These are phyloP conservation scores for Ustilago sp. DNA, from an alignment of 1,284 basidiomycete species.

Conservation along the genomic window DNA sequence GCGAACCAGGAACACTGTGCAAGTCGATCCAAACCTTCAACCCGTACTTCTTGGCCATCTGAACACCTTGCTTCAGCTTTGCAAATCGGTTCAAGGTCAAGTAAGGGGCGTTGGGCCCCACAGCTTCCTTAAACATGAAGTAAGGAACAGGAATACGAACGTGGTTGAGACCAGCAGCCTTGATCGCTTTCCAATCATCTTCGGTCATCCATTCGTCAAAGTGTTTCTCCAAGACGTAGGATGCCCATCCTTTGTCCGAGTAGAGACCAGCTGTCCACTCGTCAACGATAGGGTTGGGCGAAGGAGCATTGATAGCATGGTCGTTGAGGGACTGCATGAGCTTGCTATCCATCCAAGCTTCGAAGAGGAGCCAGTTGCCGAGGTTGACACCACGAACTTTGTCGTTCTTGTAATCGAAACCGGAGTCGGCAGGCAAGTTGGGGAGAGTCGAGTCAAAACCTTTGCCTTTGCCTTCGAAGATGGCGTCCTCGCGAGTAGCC, in stretches of 20 bases:
- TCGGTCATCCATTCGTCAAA: conserved; percentile 88
- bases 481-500: conserved; percentile 21
- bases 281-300: conserved; percentile 73
- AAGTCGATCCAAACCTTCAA: conserved; percentile 86
- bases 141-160: conserved; percentile 89
- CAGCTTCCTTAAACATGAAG: conserved; percentile 83
- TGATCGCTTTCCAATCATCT: conserved; percentile 78
- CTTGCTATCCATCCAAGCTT: conserved; percentile 63
- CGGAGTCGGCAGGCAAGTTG: conserved; percentile 48
- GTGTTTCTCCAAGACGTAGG: conserved; percentile 71
- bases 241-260: conserved; percentile 68
- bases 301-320: conserved; percentile 61
- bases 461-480: conserved; percentile 13
- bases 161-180: conserved; percentile 73
- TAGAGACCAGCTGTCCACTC: conserved; percentile 86
- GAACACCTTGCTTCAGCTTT: conserved; percentile 75
- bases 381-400: conserved; percentile 67
- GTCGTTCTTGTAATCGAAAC: conserved; percentile 53
- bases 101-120: conserved; percentile 84
- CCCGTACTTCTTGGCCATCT: conserved; percentile 80
- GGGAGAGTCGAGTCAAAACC: conserved; percentile 17
- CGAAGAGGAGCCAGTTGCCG: conserved; percentile 67
- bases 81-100: conserved; percentile 80
- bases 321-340: conserved; percentile 72
- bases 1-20: conserved; percentile 71